A percentile compares a stretch with the other conserved stretches of the same genome.
Evolutionary conservation across 1,139 yeast species (phyloP).

Genomic region (Sugiyamaella pinicola): DNA sequence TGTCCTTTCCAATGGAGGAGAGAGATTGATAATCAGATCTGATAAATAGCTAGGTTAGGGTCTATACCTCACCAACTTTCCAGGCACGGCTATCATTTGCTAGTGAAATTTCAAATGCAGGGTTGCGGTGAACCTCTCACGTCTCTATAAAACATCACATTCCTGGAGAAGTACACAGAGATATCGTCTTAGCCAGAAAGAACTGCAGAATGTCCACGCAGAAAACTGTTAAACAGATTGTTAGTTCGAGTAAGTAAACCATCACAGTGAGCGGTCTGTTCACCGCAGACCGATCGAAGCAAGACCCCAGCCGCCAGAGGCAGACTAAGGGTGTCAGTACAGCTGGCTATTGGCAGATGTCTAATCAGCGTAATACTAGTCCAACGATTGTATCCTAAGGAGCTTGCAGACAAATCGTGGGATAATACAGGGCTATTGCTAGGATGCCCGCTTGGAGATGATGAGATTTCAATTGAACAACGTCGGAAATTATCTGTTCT

Average conservation of each 20-base stretch:
- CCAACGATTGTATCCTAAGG: conserved; percentile 69
- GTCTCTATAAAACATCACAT: neutral
- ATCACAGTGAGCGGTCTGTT: neutral
- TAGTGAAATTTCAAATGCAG: conserved; percentile 1
- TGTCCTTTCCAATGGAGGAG: too few relatives aligned
- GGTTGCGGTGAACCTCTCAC: neutral
- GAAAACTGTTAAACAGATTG: conserved; percentile 50
- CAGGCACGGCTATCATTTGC: conserved; percentile 1
- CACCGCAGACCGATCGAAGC: too few relatives aligned
- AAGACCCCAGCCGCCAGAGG: too few relatives aligned
- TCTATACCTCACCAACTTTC: too few relatives aligned
- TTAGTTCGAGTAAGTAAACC: conserved; percentile 39
- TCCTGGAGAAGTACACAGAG: neutral
- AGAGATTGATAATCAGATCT: conserved; percentile 15
- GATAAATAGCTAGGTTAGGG: conserved; percentile 6
- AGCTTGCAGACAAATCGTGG: conserved; percentile 85
- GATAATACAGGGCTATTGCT: conserved; percentile 90
- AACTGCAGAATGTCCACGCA: conserved; percentile 43
- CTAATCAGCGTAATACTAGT: too few relatives aligned
- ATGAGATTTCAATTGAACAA: conserved; percentile 16
- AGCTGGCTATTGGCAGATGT: too few relatives aligned
- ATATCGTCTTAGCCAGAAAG: too few relatives aligned
- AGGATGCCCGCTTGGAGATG: conserved; percentile 52
- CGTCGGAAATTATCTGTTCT: conserved; percentile 51
- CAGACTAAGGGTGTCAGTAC: too few relatives aligned